Conservation (phyloP, 202 grass and related monocot species). For the Cymbopogon flexuosus region DNA sequence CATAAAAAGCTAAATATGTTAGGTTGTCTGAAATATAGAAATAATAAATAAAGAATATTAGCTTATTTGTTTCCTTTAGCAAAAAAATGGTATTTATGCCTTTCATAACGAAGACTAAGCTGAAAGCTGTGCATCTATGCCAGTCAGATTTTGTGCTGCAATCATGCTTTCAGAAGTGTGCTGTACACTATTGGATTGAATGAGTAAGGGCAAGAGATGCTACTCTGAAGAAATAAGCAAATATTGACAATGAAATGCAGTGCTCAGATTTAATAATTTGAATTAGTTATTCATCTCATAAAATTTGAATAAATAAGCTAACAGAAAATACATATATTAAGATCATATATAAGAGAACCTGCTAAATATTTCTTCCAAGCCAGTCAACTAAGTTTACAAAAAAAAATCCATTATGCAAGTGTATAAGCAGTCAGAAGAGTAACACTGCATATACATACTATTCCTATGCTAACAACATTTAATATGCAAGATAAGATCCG, state of each 20-base stretch:
- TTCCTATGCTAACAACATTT: not conserved
- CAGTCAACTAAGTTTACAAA: not conserved
- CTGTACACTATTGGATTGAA: slow-evolving; percentile 10
- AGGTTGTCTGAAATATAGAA: slow-evolving; percentile 22
- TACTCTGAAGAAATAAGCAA: slow-evolving; percentile 3
- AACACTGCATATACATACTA: not conserved
- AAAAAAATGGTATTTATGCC: not conserved
- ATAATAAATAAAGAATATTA: not conserved
- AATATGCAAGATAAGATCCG: not conserved
- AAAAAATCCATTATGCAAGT: slow-evolving; percentile 14
- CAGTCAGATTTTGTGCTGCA: slow-evolving; percentile 1
- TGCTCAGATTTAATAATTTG: slow-evolving; percentile 3
- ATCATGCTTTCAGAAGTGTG: not conserved
- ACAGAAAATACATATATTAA: not conserved
- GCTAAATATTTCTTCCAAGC: slow-evolving; percentile 1
- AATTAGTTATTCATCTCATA: not conserved
- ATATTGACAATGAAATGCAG: not conserved
- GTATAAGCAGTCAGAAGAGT: slow-evolving; percentile 3
- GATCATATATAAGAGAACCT: not conserved
- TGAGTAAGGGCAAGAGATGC: not conserved
- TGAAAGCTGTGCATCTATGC: not conserved
- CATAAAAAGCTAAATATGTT: not conserved
- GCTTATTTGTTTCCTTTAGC: slow-evolving; percentile 9
- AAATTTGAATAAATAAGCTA: not conserved
- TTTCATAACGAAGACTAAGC: slow-evolving; percentile 1